Evolutionary conservation across 352 stramenopile species (phyloP), one percentile per base, ranked within the genome.

Genomic region (Globisporangium ultimum): DNA sequence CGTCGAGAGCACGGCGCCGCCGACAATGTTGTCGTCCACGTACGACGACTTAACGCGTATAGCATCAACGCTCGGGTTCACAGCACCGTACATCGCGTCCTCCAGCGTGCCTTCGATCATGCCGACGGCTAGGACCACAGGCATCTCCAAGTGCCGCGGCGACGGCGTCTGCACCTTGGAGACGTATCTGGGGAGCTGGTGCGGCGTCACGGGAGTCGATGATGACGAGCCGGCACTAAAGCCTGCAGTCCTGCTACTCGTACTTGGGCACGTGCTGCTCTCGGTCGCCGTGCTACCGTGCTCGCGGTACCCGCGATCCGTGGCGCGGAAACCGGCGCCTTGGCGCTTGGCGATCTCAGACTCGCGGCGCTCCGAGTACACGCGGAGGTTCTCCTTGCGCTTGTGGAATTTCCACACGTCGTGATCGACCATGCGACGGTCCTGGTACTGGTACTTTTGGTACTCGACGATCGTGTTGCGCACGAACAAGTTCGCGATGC

Each of bases 41-140:
- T 86, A 87, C 13, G 70, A 63, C 14, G 68, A 78, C 15, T 76
- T 74, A 7, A 87, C 51, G 2, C 74, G 76, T 74, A 86, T 84
- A 5, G 57, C 48, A 5, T 83, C 68, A 11, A 71, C 60, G 11
- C 74, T 78, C 0, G 65, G 54, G 4, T 53, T 63, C 43, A 87
- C 43, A 28, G 69, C 58, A n/a, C 81, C 81, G 56, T 82, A 87
- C 63, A 91, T 72, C 17, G 69, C 73, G 45, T 91, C 81, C 20
- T 89, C 70, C 0, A 91, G 40, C 18, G 70, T 74, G 7, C 81
- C 81, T 11, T 69, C 60, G 0, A 91, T 54, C 10, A 71, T 80
- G 17, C 81, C 81, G n/a, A 76, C 70, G 11, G 75, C 68, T 48
- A 80, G 63, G n/a, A 83, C 55, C 22, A 79, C 61, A 2, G 71